Evolutionary conservation across 2,329 filamentous ascomycete species (phyloP), one percentile per base, ranked within the genome.

Genomic region (Periconia macrospinosa): DNA sequence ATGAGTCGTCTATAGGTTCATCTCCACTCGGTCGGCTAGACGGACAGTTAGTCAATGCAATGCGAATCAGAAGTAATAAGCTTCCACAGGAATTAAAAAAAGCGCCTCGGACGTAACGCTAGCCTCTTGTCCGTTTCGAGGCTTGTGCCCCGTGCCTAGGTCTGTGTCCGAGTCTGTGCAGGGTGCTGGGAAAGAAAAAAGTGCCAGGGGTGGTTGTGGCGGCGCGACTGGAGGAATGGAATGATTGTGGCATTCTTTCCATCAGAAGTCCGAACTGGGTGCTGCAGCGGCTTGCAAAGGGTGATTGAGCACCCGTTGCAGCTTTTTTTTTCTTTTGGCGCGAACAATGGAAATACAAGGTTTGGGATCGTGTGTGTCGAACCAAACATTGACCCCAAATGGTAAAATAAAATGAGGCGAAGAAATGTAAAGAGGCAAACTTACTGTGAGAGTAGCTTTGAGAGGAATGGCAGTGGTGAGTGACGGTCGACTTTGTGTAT

Each of bases 11-110:
- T 55, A 55, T 27, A 35, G 18, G 47, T 33, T 55, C 53, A 55
- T 55, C 17, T 55, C 52, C 48, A 48, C 53, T 49, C 48, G 33
- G 10, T 30, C 10, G n/a, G 13, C 53, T 55, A 30, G 15, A 40
- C 14, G 7, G 11, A 43, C 3, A n/a, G 47, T 49, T 30, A 49
- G 47, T 49, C 40, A 49, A 49, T 33, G 47, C 30, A 30, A 17
- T 40, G 18, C 13, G 30, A 20, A 17, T 14, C 30, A 23, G 18
- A 27, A 20, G 9, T 17, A 20, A 49, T 33, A 40, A 20, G 45
- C 40, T 18, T 23, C 23, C 14, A 20, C 15, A 15, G 47, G 47
- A 48, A 41, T 3, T 14, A 37, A 19, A 47, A 37, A 46, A 41
- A 23, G 18, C 40, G 23, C 47, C 47, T 41, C 15, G 19, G 23